Base-by-base conservation (phyloP, 441 rosid genomes). In the Isatis lusitanica region DNA sequence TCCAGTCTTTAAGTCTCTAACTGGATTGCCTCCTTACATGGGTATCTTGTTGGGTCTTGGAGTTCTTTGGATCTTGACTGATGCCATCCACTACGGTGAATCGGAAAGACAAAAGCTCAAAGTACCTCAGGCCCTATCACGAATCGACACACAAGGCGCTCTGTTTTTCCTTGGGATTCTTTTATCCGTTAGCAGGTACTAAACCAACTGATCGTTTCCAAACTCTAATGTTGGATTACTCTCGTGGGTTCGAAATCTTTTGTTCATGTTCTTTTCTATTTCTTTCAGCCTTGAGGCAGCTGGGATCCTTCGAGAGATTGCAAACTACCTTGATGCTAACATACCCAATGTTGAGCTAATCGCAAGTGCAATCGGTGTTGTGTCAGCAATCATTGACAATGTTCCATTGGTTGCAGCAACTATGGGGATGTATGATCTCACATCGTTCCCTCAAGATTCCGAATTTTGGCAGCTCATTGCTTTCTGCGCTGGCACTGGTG, bases 31-130 rank as follows among this genome's bases (percentile, higher is more conserved):
- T 80, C 98, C 98, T 53, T 92, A 77, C 83, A 89, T 94, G 96
- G 98, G 97, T 16, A 89, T 94, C 74, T 86, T 94, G 77, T 82
- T 94, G 15, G 97, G 97, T 39, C 98, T 94, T 33, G 96, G 98
- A 83, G 97, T 92, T 73, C 97, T 94, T 16, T 94, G 98, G 98
- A 83, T 92, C 84, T 88, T 94, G 69, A 94, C 99, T 0, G 99
- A 94, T 76, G 97, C 97, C 63, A 92, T 94, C 82, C 98, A 92
- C 75, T 94, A 85, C 42, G 97, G 98, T 31, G 96, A 94, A 81
- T 90, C 97, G 5, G 94, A 90, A 80, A 83, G 93, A 80, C 96
- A 92, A 77, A 81, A 63, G 81, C 82, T 94, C 61, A 94, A 89
- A 80, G 98, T 94, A 66, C 97, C 97, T n/a, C 97, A 94, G 77